These are phyloP conservation scores for Penicillium canariense DNA, from an alignment of 495 filamentous ascomycete genomes.

Conservation along the genomic window DNA sequence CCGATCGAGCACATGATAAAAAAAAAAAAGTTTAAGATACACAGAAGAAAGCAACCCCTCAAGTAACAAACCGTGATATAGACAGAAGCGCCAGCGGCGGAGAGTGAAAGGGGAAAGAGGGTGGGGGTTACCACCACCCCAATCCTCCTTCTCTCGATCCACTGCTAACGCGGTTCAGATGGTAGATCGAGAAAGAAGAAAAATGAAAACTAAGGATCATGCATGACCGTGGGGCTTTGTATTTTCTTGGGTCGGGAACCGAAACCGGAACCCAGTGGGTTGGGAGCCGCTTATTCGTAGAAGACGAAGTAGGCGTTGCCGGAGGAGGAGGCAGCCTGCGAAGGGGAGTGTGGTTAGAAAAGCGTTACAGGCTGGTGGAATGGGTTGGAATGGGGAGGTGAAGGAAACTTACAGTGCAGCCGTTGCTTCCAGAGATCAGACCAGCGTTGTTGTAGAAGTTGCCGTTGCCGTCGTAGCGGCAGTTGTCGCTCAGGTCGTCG, in stretches of 20 bases:
- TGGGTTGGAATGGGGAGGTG: neutral
- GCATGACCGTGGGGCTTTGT: constrained; percentile 4
- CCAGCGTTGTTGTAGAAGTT: constrained; percentile 45
- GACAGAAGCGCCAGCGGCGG: constrained; percentile 23
- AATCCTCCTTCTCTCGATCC: neutral
- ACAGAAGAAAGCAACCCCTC: constrained; percentile 35
- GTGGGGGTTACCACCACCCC: constrained; percentile 10
- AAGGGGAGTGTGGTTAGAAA: constrained; percentile 12
- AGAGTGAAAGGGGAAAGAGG: constrained; percentile 12
- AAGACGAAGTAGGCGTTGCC: constrained; percentile 48
- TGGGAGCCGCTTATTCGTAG: constrained; percentile 25
- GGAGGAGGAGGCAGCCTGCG: constrained; percentile 44
- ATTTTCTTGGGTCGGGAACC: constrained; percentile 1
- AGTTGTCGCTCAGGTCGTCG: constrained; percentile 62
- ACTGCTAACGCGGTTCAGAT: constrained; percentile 6
- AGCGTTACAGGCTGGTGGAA: neutral
- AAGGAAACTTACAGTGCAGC: constrained; percentile 64
- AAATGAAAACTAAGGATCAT: constrained; percentile 17
- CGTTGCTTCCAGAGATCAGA: constrained; percentile 43
- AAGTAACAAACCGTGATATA: constrained; percentile 31
- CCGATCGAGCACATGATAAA: constrained; percentile 34
- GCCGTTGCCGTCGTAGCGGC: constrained; percentile 65
- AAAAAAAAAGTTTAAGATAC: constrained; percentile 45
- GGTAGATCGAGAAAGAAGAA: neutral
- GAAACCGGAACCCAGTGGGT: neutral